Conservation (phyloP, 768 basidiomycete genomes). For the Trametes cinnabarina region DNA sequence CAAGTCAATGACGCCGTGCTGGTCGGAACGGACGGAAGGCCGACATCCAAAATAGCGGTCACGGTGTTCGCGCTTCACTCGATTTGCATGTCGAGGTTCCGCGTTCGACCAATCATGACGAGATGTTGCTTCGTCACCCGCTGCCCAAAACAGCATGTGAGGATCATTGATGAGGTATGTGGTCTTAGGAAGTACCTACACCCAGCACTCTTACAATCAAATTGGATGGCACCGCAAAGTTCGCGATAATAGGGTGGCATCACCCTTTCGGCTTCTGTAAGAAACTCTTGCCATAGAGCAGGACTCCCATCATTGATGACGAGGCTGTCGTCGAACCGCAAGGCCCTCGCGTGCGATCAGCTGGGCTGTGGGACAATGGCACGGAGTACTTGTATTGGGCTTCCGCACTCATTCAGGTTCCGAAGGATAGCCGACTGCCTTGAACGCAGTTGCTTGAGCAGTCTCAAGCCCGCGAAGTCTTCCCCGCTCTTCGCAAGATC, state of each 20-base stretch:
- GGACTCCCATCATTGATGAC: constrained; percentile 1
- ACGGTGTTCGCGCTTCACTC: constrained; percentile 2
- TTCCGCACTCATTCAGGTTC: neutral
- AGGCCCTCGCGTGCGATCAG: neutral
- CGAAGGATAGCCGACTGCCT: neutral
- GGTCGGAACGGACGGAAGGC: neutral
- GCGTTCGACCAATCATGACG: neutral
- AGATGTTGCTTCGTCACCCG: neutral
- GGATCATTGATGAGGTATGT: neutral
- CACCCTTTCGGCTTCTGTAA: constrained; percentile 3
- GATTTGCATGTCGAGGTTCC: neutral
- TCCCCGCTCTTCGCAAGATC: constrained; percentile 19
- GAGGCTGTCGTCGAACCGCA: constrained; percentile 8
- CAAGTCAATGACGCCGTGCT: constrained; percentile 1
- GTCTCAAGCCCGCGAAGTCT: constrained; percentile 2
- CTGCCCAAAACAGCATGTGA: neutral
- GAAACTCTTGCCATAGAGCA: constrained; percentile 1
- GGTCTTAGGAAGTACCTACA: neutral
- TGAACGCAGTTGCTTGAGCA: neutral
- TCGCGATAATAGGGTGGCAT: constrained; percentile 10
- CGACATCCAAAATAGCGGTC: constrained; percentile 20
- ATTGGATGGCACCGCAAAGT: constrained; percentile 1
- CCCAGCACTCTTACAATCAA: constrained; percentile 3
- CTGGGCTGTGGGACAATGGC: constrained; percentile 7
- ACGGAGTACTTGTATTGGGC: constrained; percentile 11